A percentile compares a stretch with the other conserved stretches of the same genome.
These are phyloP conservation scores for Fusarium penzigii DNA, from an alignment of 2,329 filamentous ascomycete genomes.

Conservation along the genomic window DNA sequence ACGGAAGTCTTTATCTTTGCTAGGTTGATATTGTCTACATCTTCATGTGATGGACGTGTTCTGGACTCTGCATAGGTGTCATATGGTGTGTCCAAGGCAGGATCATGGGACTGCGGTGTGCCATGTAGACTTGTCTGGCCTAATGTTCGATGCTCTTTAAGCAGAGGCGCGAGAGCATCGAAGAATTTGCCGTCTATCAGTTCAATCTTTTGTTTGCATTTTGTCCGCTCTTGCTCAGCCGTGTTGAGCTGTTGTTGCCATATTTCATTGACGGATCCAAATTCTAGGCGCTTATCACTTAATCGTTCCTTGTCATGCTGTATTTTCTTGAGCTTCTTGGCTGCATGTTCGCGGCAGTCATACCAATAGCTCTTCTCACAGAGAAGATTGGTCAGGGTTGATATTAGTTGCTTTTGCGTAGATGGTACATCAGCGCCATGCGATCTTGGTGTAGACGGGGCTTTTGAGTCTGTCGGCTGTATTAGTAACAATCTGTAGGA, in stretches of 20 bases:
- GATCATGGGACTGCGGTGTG: too few relatives aligned
- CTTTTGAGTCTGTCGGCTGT: too few relatives aligned
- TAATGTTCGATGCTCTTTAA: slow-evolving; percentile 1
- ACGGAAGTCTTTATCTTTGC: slow-evolving; percentile 10
- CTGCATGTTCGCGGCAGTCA: slow-evolving; percentile 14
- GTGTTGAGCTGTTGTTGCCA: slow-evolving; percentile 15
- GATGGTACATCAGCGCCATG: too few relatives aligned
- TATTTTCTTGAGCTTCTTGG: slow-evolving; percentile 17
- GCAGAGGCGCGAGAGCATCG: slow-evolving; percentile 2
- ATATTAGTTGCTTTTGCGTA: too few relatives aligned
- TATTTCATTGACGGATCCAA: slow-evolving; percentile 18
- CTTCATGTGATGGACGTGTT: too few relatives aligned
- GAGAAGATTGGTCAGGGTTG: too few relatives aligned
- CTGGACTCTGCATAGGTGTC: too few relatives aligned
- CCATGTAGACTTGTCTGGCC: not conserved
- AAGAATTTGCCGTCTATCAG: slow-evolving; percentile 10
- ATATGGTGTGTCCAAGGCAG: too few relatives aligned
- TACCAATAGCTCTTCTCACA: too few relatives aligned
- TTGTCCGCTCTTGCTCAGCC: slow-evolving; percentile 8
- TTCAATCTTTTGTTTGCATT: slow-evolving; percentile 6
- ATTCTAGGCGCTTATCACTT: slow-evolving; percentile 21
- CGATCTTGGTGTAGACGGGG: too few relatives aligned
- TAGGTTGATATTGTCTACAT: slow-evolving; percentile 10
- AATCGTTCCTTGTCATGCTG: slow-evolving; percentile 16
- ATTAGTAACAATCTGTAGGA: too few relatives aligned